Conservation (phyloP, 2,329 filamentous ascomycete species). For the Helicocarpus griseus region DNA sequence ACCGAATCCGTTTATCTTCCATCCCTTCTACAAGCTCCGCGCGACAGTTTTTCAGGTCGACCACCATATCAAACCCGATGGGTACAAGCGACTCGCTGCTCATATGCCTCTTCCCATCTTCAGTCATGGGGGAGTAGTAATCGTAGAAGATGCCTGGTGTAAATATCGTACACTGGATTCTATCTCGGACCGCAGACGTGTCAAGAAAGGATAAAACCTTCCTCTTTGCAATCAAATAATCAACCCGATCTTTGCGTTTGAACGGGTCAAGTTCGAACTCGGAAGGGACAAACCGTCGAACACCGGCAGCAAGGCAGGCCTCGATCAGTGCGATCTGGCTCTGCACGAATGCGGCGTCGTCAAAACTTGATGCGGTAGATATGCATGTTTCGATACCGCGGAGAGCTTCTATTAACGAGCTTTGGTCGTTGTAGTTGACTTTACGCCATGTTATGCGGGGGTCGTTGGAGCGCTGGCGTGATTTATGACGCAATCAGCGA, state of each 20-base stretch:
- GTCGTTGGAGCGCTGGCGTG: not conserved
- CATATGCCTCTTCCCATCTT: not conserved
- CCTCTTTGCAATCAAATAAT: not conserved
- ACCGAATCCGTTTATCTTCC: not conserved
- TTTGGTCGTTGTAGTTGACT: not conserved
- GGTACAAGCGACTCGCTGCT: not conserved
- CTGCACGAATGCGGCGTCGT: not conserved
- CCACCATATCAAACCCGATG: slow-evolving; percentile 2
- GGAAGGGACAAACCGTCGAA: not conserved
- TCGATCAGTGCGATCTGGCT: not conserved
- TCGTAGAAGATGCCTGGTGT: slow-evolving; percentile 1
- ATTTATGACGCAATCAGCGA: not conserved
- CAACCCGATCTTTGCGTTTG: not conserved
- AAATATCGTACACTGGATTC: slow-evolving; percentile 1
- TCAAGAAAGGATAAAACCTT: not conserved
- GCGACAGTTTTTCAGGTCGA: not conserved
- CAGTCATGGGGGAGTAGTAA: slow-evolving; percentile 1
- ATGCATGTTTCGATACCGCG: slow-evolving; percentile 1
- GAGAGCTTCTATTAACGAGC: not conserved
- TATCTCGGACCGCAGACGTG: not conserved
- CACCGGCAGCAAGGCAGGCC: slow-evolving; percentile 1
- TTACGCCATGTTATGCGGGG: not conserved
- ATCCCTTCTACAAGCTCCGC: slow-evolving; percentile 1
- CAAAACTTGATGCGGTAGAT: not conserved
- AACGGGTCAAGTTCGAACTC: slow-evolving; percentile 1